phyloP scores from a whole-genome alignment of 306 rosid species.

The Lathyrus sativus region DNA sequence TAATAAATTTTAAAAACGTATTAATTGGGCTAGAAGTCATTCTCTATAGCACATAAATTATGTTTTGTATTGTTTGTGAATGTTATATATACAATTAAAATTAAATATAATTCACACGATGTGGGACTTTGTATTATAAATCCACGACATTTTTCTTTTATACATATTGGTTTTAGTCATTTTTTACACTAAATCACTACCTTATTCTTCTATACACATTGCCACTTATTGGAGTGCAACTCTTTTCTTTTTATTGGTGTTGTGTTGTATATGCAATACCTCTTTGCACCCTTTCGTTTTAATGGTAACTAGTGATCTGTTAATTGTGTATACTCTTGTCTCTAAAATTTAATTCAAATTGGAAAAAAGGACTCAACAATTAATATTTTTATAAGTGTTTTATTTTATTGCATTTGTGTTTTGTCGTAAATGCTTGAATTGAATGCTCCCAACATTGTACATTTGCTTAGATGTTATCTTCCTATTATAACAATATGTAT shows the following conservation, averaged over 20 bases:
- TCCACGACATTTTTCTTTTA: no score
- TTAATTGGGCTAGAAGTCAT: no score
- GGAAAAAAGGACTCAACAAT: slow-evolving; percentile 4
- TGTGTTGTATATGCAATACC: not conserved
- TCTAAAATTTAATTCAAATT: not conserved
- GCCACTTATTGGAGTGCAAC: slow-evolving; percentile 14
- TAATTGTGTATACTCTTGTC: slow-evolving; percentile 3
- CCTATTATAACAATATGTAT: slow-evolving; percentile 58
- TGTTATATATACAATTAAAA: no score
- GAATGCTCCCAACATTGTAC: not conserved
- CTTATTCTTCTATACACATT: no score
- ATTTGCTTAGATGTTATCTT: slow-evolving; percentile 31
- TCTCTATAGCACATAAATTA: no score
- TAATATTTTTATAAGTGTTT: not conserved
- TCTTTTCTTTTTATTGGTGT: not conserved
- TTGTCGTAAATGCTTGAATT: slow-evolving; percentile 18
- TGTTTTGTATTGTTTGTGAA: no score
- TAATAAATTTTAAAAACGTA: no score
- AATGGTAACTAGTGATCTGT: slow-evolving; percentile 10
- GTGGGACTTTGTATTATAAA: no score
- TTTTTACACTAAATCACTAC: no score
- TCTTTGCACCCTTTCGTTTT: not conserved
- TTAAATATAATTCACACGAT: no score
- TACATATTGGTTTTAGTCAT: no score
- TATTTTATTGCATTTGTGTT: slow-evolving; percentile 22